Percentiles rank a stretch among this genome's conserved stretches.
phyloP scores from a whole-genome alignment of 2,329 filamentous ascomycete species.

The Aspergillus intermedius region DNA sequence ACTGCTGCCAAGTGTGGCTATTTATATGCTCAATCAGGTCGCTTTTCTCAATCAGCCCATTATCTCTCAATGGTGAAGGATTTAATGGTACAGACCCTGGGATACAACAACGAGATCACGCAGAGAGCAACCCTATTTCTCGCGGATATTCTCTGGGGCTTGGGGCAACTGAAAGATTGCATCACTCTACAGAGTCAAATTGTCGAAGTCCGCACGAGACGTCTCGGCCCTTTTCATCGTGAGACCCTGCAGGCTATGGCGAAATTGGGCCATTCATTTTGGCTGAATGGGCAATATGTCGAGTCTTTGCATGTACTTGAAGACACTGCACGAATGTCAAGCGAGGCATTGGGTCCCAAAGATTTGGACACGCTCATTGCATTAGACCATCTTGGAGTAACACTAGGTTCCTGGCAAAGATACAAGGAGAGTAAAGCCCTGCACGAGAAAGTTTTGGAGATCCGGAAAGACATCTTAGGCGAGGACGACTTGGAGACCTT shows the following conservation, averaged over 20 bases:
- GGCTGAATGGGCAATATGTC: slow-evolving; percentile 9
- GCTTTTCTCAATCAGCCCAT: slow-evolving; percentile 10
- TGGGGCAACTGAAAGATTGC: slow-evolving; percentile 9
- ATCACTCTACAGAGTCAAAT: slow-evolving; percentile 10
- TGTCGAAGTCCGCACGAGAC: slow-evolving; percentile 4
- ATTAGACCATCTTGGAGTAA: slow-evolving; percentile 9
- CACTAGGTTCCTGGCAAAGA: slow-evolving; percentile 1
- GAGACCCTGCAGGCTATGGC: slow-evolving; percentile 24
- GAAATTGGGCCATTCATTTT: slow-evolving; percentile 13
- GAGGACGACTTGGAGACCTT: slow-evolving; percentile 16
- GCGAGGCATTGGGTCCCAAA: slow-evolving; percentile 14
- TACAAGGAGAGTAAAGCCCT: background rate
- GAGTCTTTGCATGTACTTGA: slow-evolving; percentile 14
- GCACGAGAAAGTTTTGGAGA: slow-evolving; percentile 3
- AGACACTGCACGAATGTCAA: slow-evolving; percentile 11
- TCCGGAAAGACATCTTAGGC: slow-evolving; percentile 12
- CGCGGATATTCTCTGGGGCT: slow-evolving; percentile 6
- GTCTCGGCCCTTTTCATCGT: slow-evolving; percentile 16
- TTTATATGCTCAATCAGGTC: slow-evolving; percentile 14
- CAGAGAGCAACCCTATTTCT: slow-evolving; percentile 8
- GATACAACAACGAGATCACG: slow-evolving; percentile 6
- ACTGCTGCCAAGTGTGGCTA: slow-evolving; percentile 16
- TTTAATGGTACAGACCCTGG: slow-evolving; percentile 5
- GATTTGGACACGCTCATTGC: slow-evolving; percentile 21
- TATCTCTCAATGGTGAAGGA: slow-evolving; percentile 12